phyloP scores from a whole-genome alignment of 1,284 basidiomycete genomes.

The Prillingera fragicola region DNA sequence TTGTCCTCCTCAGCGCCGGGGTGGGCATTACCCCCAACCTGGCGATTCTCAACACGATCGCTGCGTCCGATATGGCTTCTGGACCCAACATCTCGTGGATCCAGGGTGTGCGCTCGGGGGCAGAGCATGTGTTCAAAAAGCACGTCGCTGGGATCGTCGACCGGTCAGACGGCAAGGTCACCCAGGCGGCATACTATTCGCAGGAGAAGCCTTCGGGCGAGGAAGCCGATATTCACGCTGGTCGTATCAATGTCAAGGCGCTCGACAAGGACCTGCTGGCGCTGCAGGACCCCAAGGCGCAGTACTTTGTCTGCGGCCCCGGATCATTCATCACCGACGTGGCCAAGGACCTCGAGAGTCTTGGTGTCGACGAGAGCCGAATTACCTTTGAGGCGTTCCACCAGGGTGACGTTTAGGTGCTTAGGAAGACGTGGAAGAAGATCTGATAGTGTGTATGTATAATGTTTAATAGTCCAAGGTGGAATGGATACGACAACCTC shows the following conservation, averaged over 20 bases:
- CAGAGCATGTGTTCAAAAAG: slow-evolving; percentile 17
- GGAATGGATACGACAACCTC: no score
- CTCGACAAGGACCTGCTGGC: slow-evolving; percentile 19
- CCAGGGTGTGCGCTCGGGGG: slow-evolving; percentile 10
- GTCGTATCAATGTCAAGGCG: slow-evolving; percentile 17
- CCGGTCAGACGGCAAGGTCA: slow-evolving; percentile 19
- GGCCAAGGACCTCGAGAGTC: slow-evolving; percentile 12
- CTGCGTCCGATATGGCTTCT: slow-evolving; percentile 1
- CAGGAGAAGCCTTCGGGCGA: background rate
- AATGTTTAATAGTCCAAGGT: no score
- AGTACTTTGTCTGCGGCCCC: slow-evolving; percentile 37
- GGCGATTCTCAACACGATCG: slow-evolving; percentile 32
- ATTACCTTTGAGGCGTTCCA: slow-evolving; percentile 33
- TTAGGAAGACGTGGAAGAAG: no score
- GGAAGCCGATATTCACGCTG: slow-evolving; percentile 5
- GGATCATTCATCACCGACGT: slow-evolving; percentile 27
- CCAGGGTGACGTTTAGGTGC: slow-evolving; percentile 23
- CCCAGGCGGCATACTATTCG: slow-evolving; percentile 22
- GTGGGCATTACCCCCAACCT: slow-evolving; percentile 37
- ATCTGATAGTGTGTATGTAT: no score
- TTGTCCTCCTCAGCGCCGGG: slow-evolving; percentile 38
- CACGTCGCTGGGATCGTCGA: slow-evolving; percentile 15
- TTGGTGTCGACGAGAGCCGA: slow-evolving; percentile 22
- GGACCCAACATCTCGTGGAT: slow-evolving; percentile 20
- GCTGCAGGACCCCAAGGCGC: slow-evolving; percentile 19